Evolutionary conservation across 176 grass and related monocot species (phyloP), one percentile per base, ranked within the genome.

Genomic region (Puccinellia tenuiflora): DNA sequence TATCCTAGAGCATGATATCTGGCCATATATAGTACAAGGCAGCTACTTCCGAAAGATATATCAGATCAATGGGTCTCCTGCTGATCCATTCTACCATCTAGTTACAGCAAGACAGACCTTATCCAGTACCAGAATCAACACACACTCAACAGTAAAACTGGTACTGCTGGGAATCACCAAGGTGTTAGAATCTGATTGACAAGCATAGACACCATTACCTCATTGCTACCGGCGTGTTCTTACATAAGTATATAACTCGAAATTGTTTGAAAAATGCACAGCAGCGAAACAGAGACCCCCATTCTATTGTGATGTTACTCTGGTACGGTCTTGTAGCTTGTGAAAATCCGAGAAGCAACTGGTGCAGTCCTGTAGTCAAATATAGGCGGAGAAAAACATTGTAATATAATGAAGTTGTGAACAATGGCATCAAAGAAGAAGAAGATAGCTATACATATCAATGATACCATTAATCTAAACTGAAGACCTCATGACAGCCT

Each of bases 261-360:
- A 33, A 24, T 38, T 40, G 43, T 3, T 47, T 7, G 9, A 0
- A 33, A 47, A 45, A 47, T 57, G 15, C 52, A 72, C 54, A 53
- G 55, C 20, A 18, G 10, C n/a, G 16, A 35, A 63, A 67, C 17
- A 24, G 26, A 15, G 75, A 26, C n/a, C 26, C 50, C 5, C 40
- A 48, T 63, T 76, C 4, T 60, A 24, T 68, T 46, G 37, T 17
- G 25, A 9, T 37, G 25, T 5, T 80, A 50, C 11, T 0, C 24
- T 60, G 65, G n/a, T n/a, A n/a, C n/a, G n/a, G n/a, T n/a, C n/a
- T n/a, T n/a, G n/a, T n/a, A n/a, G n/a, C n/a, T n/a, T n/a, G n/a
- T n/a, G n/a, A n/a, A n/a, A n/a, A n/a, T n/a, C n/a, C n/a, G 88
- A 64, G 88, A 92, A 88, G 96, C 96, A 90, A 93, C 50, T 70